Evolutionary conservation across 1,284 basidiomycete species (phyloP), one percentile per base, ranked within the genome.

Genomic region (Irpex rosettiformis): DNA sequence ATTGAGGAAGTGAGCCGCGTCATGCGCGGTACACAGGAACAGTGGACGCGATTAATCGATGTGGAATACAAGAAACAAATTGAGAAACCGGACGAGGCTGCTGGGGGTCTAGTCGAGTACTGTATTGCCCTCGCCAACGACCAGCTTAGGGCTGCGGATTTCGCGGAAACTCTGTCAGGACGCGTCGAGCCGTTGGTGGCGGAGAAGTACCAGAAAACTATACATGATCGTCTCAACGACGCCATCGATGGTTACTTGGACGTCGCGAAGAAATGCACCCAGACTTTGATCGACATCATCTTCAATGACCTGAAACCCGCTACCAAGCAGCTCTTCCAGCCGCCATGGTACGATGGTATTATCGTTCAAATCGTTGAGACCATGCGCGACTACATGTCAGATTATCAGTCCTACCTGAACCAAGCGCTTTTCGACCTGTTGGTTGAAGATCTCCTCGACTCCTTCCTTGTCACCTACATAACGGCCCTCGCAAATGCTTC

Each of bases 241-340:
- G 95, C 96, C 16, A 97, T 99, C 68, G 96, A 99, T 69, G 97
- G 97, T 1, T 98, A 96, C 75, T 83, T 99, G 65, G 97, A 99
- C 74, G 94, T 99, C 21, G 95, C 95, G 58, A 98, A 98, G 78
- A 93, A 93, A 70, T 98, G 95, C 77, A 95, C 93, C 13, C 93
- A 96, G 67, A 89, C 92, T 1, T 82, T 99, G 55, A 96, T 99
- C 67, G 91, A 93, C 67, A 87, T 97, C 69, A 89, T 99, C 64
- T 96, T 98, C 79, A 93, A 96, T 72, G 97, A 99, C 72, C 76
- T 99, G 66, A 92, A 91, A 69, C 88, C 92, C 0, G 96, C 93
- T 7, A 89, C 89, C 37, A 95, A 93, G 71, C 82, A 83, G 51
- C 81, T 99, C 29, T 96, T 99, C 79, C 86, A 89, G 64, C 80